Conservation (phyloP, 1,284 basidiomycete species). For the Testicularia cyperi region DNA sequence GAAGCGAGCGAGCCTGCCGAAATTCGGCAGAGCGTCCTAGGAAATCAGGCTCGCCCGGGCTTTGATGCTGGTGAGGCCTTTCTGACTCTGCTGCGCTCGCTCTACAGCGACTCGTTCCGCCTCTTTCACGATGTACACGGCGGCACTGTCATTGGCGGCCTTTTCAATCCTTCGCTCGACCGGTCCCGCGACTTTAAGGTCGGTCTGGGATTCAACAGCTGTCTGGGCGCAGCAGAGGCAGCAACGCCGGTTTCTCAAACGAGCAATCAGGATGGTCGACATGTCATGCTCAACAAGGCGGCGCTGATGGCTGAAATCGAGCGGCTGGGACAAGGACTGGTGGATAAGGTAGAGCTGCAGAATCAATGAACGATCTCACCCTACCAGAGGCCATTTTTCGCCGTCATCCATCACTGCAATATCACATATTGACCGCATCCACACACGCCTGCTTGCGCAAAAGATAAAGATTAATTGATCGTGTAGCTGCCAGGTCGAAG, state of each 20-base stretch:
- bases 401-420: too few species aligned
- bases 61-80: constrained; percentile 79
- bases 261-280: constrained; percentile 1
- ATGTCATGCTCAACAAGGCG: constrained; percentile 70
- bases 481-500: too few species aligned
- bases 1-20: too few species aligned
- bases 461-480: too few species aligned
- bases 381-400: too few species aligned
- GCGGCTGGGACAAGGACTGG: constrained; percentile 73
- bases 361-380: too few species aligned
- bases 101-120: constrained; percentile 76
- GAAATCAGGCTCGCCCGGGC: too few species aligned
- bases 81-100: constrained; percentile 67
- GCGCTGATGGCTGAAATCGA: constrained; percentile 76
- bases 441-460: too few species aligned
- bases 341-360: constrained; percentile 59
- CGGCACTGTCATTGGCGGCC: constrained; percentile 73
- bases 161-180: constrained; percentile 75
- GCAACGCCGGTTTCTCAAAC: too few species aligned
- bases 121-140: constrained; percentile 85
- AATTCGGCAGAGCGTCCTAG: too few species aligned
- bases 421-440: too few species aligned
- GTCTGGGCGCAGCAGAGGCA: too few species aligned
- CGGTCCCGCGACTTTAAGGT: constrained; percentile 72
- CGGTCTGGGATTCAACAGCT: constrained; percentile 69